Base-by-base conservation (phyloP, 2,329 filamentous ascomycete genomes). In the Aspergillus japonicus region DNA sequence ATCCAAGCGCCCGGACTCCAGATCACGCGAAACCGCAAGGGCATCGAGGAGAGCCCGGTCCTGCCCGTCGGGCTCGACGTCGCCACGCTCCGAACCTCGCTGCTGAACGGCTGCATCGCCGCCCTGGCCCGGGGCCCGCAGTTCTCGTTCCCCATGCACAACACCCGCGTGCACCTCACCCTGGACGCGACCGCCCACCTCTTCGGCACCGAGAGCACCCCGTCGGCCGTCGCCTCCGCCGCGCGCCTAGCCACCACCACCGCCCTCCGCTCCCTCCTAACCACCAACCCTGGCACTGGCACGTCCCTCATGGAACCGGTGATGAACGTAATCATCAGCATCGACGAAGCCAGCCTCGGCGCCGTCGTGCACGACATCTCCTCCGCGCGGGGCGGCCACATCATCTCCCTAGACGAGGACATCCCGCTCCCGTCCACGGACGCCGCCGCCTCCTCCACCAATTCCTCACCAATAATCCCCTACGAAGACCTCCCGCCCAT, bases 221-320 rank as follows among this genome's bases (percentile, higher is more conserved):
- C 87, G 0, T 87, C 86, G 0, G 89, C 80, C 66, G 83, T 81
- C 73, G 92, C 85, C 69, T 91, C 81, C 77, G 92, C 82, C 61
- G 87, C 82, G 67, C 87, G 77, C 72, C 85, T 76, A 70, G 90
- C 90, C 2, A 89, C 93, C 0, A 85, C 89, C 60, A 81, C 83
- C 8, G 88, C 89, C 0, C 82, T 98, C 1, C 84, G 85, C 54
- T 82, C 86, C 19, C 86, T 78, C 35, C 62, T 65, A 16, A 48
- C 60, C 31, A 61, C 82, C 8, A 31, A 35, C 19, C 29, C 10
- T 75, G 78, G 29, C 71, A 79, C 2, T 78, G 81, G 72, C 2
- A 84, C 92, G 1, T 83, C 84, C 1, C 80, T 99, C 44, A 89
- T 98, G 78, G 95, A 99, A 71, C 95, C 95, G 1, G 90, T 99